Base-by-base conservation (phyloP, 306 rosid genomes). In the Prunus campanulata region DNA sequence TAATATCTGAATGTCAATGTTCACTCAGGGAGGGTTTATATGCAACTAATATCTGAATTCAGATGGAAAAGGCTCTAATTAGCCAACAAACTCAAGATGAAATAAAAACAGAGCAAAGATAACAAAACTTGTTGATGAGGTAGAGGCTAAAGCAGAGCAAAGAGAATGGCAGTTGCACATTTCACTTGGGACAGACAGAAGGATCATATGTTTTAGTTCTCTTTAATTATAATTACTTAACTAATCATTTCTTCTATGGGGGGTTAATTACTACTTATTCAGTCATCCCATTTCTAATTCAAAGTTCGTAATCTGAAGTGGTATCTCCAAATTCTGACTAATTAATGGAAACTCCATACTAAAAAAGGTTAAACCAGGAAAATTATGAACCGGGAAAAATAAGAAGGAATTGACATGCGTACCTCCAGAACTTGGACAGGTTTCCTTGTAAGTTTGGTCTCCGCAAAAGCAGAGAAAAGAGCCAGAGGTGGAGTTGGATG, bases 331-430 rank as follows among this genome's bases (percentile, higher is more conserved):
- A 27, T 39, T 49, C 10, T 70, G 61, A 70, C 74, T 15, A 69
- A 27, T 16, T 27, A 49, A 25, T 27, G 8, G 30, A 49, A 69
- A n/a, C 61, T 55, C 13, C 1, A 18, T 8, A 7, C 10, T 7
- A 2, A 51, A 16, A 51, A 51, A 51, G 19, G 8, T 20, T 20
- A 10, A 22, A 57, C 63, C 5, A 1, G 27, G 19, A 14, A 50
- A 11, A 10, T 27, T n/a, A 71, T 12, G 47, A 72, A 20, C 62
- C 57, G 59, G 35, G 39, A 74, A 79, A 71, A 56, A 59, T 47
- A 12, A 42, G 13, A 12, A 70, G 56, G 25, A 61, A 10, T 12
- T 11, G 12, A 64, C 2, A 55, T n/a, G 9, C 25, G 19, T 56
- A 24, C 68, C 48, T 44, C 3, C 46, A 29, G 0, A 0, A 19